phyloP scores from a whole-genome alignment of 1,139 yeast genomes.

The Kurtzmaniella quercitrusa region DNA sequence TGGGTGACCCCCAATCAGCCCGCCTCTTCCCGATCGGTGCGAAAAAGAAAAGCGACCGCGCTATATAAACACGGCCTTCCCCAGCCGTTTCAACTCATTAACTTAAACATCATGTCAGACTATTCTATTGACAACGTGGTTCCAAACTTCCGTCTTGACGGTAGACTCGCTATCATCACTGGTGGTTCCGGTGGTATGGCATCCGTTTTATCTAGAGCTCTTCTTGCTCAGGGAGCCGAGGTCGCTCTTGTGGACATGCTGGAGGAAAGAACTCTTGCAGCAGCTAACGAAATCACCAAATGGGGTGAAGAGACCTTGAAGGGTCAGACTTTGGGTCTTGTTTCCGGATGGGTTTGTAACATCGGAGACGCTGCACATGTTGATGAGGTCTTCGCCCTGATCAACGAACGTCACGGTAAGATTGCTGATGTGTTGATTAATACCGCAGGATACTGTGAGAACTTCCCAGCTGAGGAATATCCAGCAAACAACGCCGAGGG shows the following conservation, averaged over 20 bases:
- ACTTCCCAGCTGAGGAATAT: conserved; percentile 72
- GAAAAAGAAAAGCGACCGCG: neutral
- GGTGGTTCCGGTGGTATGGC: conserved; percentile 87
- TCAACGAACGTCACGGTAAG: conserved; percentile 55
- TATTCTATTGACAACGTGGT: conserved; percentile 43
- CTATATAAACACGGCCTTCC: neutral
- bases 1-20: neutral
- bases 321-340: conserved; percentile 41
- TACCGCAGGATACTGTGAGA: conserved; percentile 84
- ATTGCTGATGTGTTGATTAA: conserved; percentile 66
- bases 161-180: conserved; percentile 68
- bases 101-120: conserved; percentile 16
- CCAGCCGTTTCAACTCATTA: neutral
- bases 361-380: conserved; percentile 65
- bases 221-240: conserved; percentile 68
- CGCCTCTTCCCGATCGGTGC: neutral
- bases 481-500: conserved; percentile 69
- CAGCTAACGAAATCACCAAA: conserved; percentile 53
- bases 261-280: conserved; percentile 53
- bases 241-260: conserved; percentile 74
- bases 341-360: conserved; percentile 74
- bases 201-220: conserved; percentile 61
- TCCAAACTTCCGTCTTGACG: conserved; percentile 61
- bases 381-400: conserved; percentile 46
- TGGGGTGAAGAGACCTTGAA: conserved; percentile 53